Evolutionary conservation across 2,329 filamentous ascomycete species (phyloP), one percentile per base, ranked within the genome.

Genomic region (Aureobasidium zeae): DNA sequence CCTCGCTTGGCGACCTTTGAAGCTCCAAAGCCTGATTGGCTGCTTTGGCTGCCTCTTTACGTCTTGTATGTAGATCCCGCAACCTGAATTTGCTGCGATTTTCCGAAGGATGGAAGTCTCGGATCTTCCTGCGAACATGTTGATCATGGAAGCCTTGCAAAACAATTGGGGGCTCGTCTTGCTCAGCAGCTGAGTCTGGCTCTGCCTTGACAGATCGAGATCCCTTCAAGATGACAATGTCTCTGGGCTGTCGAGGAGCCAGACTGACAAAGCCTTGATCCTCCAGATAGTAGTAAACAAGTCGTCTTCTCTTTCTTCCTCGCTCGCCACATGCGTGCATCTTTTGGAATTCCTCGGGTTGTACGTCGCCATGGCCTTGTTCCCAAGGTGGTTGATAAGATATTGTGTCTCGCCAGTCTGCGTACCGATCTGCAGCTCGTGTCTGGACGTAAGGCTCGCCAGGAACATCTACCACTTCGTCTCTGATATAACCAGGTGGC

Each of bases 311-410:
- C 34, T 46, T 48, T n/a, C 39, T 48, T 1, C 31, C 48, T 4
- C 8, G 33, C 17, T 30, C 24, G 4, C 53, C 52, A 21, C 33
- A 31, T 15, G 30, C 10, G 3, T 31, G 47, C 49, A 52, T 51
- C 29, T 45, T 33, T 12, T 26, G 28, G 44, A 52, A 53, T n/a
- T 45, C 44, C 30, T 43, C 39, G 3, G 38, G 32, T 10, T 32
- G 21, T 20, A 45, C 31, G 3, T 47, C 24, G 5, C 21, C 20
- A 11, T 39, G 31, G 10, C 44, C 37, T 9, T 47, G 44, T 51
- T 76, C 72, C 73, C 74, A 77, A 22, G 68, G 63, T 13, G 65
- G 61, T 33, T 61, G 64, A 39, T 70, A 73, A 2, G 69, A 53
- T 1, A 63, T 59, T 37, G 57, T 60, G 19, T 62, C 61, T 38